Evolutionary conservation across 257 asterid genomes (phyloP), one percentile per base, ranked within the genome.

Genomic region (Lycium barbarum): DNA sequence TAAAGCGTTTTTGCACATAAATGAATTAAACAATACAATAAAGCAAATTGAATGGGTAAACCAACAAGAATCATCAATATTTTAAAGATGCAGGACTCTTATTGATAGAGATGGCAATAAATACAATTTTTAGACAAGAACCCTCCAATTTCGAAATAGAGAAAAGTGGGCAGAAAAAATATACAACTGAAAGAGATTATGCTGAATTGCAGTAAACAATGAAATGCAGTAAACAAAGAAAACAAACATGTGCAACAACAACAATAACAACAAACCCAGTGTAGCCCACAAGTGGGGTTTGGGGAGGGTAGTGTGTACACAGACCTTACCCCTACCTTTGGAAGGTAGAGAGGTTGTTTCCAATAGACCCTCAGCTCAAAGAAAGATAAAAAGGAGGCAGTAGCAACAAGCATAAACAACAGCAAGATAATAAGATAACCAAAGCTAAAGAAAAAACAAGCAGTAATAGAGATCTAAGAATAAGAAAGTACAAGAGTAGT

Each of bases 111-210:
- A 49, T 51, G 20, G 63, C 43, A 76, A 51, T 3, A 51, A 13
- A 76, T 26, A 13, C 26, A 76, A 51, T 76, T 14, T 78, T 26
- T 78, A 51, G 63, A 51, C 63, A 26, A 78, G 61, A 78, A 53
- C 15, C 22, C 65, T 14, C 65, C 82, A 26, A n/a, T 33, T 78
- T 9, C 9, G 0, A 78, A 22, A 78, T 53, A 53, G 65, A 51
- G 40, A 22, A 53, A 78, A 15, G 65, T 53, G 62, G 53, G 82
- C 82, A 26, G 82, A 78, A 78, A 22, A 51, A 26, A 53, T 76
- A 53, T 51, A 53, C 1, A 33, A 14, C 59, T 26, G 40, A 78
- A 78, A 7, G 65, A 53, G 45, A 78, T 4, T 26, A 53, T 26
- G 65, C 49, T 35, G 0, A 78, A 53, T 14, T 26, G 63, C 65